Conservation (phyloP, 2,329 filamentous ascomycete genomes). For the Claviceps africana region DNA sequence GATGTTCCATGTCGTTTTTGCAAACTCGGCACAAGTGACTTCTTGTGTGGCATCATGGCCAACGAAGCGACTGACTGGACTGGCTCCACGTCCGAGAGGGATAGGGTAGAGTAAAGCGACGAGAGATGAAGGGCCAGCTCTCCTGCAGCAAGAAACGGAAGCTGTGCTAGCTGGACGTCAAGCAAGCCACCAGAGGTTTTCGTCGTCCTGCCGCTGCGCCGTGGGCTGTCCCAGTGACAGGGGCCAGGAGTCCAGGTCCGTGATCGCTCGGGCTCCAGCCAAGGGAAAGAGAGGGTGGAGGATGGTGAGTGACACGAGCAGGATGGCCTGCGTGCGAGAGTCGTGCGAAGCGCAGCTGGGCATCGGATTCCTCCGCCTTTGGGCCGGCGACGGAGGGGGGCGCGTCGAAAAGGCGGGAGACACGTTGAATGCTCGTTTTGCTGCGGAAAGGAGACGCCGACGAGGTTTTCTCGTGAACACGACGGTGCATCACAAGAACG, state of each 20-base stretch:
- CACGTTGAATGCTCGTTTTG: no score
- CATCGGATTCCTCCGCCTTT: not conserved
- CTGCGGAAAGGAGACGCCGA: not conserved
- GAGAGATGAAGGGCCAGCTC: not conserved
- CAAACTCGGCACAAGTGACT: not conserved
- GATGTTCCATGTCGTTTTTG: not conserved
- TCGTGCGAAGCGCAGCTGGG: not conserved
- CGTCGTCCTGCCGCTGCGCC: not conserved
- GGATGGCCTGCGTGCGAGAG: no score
- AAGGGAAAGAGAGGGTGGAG: not conserved
- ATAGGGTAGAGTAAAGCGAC: not conserved
- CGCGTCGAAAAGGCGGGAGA: not conserved
- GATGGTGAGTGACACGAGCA: not conserved
- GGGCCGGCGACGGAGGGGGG: not conserved
- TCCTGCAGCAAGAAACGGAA: not conserved
- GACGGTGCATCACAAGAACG: not conserved
- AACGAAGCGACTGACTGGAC: not conserved
- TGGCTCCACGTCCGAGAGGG: not conserved
- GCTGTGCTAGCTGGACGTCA: not conserved
- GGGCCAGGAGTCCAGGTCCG: not conserved
- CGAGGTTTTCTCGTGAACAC: not conserved
- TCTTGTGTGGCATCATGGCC: not conserved
- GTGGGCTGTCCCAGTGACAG: no score
- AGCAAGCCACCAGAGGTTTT: not conserved
- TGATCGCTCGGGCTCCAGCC: not conserved